These are phyloP conservation scores for Ramularia endophylla DNA, from an alignment of 2,329 filamentous ascomycete species.

Conservation along the genomic window DNA sequence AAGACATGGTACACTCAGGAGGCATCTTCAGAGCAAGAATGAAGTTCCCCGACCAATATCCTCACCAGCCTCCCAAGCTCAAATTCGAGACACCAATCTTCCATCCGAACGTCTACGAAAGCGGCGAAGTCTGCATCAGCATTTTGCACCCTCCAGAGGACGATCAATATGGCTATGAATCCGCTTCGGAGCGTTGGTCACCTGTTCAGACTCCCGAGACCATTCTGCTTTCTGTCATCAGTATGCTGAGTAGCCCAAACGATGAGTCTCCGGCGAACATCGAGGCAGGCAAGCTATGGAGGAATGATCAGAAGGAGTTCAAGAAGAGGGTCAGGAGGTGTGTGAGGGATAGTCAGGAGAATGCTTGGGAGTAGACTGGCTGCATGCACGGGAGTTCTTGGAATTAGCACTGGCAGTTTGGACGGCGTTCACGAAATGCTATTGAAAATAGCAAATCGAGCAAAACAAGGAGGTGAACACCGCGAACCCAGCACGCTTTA, in stretches of 20 bases:
- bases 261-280: slow-evolving; percentile 94
- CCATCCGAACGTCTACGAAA: slow-evolving; percentile 87
- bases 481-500: too few relatives aligned
- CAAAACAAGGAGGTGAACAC: too few relatives aligned
- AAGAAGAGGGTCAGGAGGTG: slow-evolving; percentile 70
- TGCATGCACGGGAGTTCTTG: neutral
- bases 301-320: slow-evolving; percentile 75
- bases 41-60: slow-evolving; percentile 78
- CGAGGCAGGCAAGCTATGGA: slow-evolving; percentile 82
- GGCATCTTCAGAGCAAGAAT: slow-evolving; percentile 87
- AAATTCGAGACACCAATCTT: slow-evolving; percentile 83
- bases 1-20: slow-evolving; percentile 47
- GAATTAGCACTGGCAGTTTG: too few relatives aligned
- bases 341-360: slow-evolving; percentile 72
- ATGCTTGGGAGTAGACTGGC: slow-evolving; percentile 28
- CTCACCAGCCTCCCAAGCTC: slow-evolving; percentile 80
- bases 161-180: slow-evolving; percentile 90
- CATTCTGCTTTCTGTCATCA: slow-evolving; percentile 86
- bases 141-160: slow-evolving; percentile 95
- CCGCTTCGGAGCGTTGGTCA: slow-evolving; percentile 82
- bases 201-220: slow-evolving; percentile 95
- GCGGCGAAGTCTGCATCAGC: slow-evolving; percentile 88
- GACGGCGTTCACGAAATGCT: too few relatives aligned
- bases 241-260: slow-evolving; percentile 86
- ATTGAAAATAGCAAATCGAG: too few relatives aligned